These are phyloP conservation scores for Phyllosticta ampelicida DNA, from an alignment of 2,329 filamentous ascomycete species.

Conservation along the genomic window DNA sequence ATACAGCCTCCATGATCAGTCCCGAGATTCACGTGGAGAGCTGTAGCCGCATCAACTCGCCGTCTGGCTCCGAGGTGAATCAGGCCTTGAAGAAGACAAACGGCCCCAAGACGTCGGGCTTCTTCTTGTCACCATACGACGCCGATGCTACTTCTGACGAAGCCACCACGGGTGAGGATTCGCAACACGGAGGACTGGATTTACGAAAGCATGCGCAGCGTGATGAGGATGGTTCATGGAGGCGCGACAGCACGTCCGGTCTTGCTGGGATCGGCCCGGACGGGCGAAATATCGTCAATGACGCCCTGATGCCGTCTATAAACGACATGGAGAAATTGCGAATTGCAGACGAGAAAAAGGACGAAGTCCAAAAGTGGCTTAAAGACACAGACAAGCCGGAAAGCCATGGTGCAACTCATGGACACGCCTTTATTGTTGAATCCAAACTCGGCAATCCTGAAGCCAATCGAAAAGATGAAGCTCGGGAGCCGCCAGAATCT, in stretches of 20 bases:
- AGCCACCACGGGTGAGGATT: conserved; percentile 23
- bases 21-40: conserved; percentile 30
- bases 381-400: conserved; percentile 23
- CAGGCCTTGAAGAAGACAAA: conserved; percentile 24
- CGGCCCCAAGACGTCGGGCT: conserved; percentile 24
- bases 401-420: conserved; percentile 30
- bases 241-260: conserved; percentile 26
- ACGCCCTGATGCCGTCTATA: conserved; percentile 36
- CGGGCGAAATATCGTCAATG: conserved; percentile 30
- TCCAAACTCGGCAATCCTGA: conserved; percentile 24
- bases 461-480: too few species aligned
- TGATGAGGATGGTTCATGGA: conserved; percentile 38
- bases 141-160: conserved; percentile 24
- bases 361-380: conserved; percentile 45
- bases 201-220: conserved; percentile 18
- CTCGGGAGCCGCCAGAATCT: conserved; percentile 18
- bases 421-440: conserved; percentile 30
- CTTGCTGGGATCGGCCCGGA: conserved; percentile 38
- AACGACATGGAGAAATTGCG: conserved; percentile 40
- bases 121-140: conserved; percentile 29
- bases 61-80: conserved; percentile 24
- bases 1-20: conserved; percentile 24
- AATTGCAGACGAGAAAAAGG: conserved; percentile 40
- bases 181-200: conserved; percentile 2
- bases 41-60: conserved; percentile 25